Base-by-base conservation (phyloP, 2,329 filamentous ascomycete genomes). In the Cucurbitaria berberidis region DNA sequence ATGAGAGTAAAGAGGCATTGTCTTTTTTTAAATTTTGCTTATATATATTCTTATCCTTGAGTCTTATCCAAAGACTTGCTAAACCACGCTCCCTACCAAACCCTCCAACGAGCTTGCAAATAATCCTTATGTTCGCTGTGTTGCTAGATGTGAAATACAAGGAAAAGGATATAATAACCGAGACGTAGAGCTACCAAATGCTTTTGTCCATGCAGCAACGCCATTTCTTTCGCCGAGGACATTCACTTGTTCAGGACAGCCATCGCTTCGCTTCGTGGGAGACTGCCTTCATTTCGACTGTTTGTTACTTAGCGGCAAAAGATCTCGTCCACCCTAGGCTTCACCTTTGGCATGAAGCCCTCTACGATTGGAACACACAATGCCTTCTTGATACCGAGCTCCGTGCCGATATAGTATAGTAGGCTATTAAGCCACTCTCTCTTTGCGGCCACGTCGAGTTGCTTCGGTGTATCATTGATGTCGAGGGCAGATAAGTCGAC, bases 381-480 rank as follows among this genome's bases (percentile, higher is more conserved):
- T 1, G 57, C 69, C 51, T 68, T 69, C 45, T 67, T 67, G 8
- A 71, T 63, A 0, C 68, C 68, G 4, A 72, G 35, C 21, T 69
- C 64, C 1, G 48, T 53, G 0, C 52, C 67, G 1, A 62, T 40
- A 29, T 67, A 72, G 27, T 66, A 69, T 18, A 69, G 32, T 26
- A 70, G 39, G 0, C 60, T 40, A 30, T 70, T 69, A 8, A 72
- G 26, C 69, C 68, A 71, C 40, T 68, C 65, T 0, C 66, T 48
- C 6, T 60, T 42, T 0, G 62, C 66, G 0, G 53, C 49, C 0
- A 72, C 54, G 22, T 72, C 67, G 15, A 71, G 64, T 1, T 22
- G 49, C 16, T 41, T 48, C 2, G 56, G 48, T 19, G 59, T 53
- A 0, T 57, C 57, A 2, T 55, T 40, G 13, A 45, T 51, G 1